These are phyloP conservation scores for Beauveria sp. DNA, from an alignment of 2,329 filamentous ascomycete genomes.

Conservation along the genomic window DNA sequence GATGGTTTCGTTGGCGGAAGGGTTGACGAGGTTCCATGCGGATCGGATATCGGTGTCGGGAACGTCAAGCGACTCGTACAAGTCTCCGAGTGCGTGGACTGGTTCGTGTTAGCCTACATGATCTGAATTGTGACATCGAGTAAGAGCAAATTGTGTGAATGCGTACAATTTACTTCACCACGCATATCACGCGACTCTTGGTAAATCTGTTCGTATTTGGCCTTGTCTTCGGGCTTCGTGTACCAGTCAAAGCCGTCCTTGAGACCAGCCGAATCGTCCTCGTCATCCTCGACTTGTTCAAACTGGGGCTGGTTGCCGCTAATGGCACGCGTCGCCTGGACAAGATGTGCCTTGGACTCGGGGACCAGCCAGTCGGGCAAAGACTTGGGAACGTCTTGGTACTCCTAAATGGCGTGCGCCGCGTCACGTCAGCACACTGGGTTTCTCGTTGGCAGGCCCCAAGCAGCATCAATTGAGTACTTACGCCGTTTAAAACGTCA, in stretches of 20 bases:
- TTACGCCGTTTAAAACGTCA: constrained; percentile 88
- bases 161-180: constrained; percentile 72
- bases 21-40: constrained; percentile 97
- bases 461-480: constrained; percentile 21
- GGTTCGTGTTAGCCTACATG: not conserved
- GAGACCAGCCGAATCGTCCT: constrained; percentile 73
- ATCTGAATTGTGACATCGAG: not conserved
- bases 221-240: constrained; percentile 85
- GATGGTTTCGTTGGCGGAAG: constrained; percentile 71
- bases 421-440: constrained; percentile 12
- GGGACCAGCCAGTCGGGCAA: constrained; percentile 96
- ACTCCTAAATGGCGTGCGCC: constrained; percentile 53
- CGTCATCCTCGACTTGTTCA: constrained; percentile 68
- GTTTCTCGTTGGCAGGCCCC: too few species aligned
- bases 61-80: constrained; percentile 75
- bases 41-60: constrained; percentile 76
- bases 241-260: constrained; percentile 99
- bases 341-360: constrained; percentile 86
- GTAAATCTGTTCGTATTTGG: constrained; percentile 97
- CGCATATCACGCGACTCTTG: constrained; percentile 81
- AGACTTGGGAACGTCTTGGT: constrained; percentile 73
- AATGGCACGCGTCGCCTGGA: constrained; percentile 74
- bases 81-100: constrained; percentile 72
- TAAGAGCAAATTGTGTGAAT: not conserved
- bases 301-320: constrained; percentile 75